Evolutionary conservation across 192 early-diverging fungal species (phyloP).

Genomic region (Coemansia sp.): DNA sequence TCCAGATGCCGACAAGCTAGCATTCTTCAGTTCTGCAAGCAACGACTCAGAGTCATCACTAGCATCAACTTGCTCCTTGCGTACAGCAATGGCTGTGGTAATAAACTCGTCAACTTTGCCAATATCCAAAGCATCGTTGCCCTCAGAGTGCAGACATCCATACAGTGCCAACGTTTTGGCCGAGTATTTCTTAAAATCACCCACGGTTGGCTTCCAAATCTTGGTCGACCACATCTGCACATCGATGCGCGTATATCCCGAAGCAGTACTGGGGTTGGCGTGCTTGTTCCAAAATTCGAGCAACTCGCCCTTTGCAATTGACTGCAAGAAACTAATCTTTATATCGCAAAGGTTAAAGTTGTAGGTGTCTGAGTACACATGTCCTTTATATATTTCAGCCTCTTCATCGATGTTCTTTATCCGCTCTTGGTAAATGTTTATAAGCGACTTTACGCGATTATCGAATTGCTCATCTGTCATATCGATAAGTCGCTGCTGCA

Average conservation of each 20-base stretch:
- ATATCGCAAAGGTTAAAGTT: slow-evolving; percentile 65
- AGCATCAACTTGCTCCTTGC: background rate
- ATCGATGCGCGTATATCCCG: slow-evolving; percentile 39
- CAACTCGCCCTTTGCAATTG: slow-evolving; percentile 27
- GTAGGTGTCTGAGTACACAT: slow-evolving; percentile 64
- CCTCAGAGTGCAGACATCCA: slow-evolving; percentile 19
- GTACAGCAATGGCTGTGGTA: background rate
- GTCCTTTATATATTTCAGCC: slow-evolving; percentile 59
- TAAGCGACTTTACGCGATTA: slow-evolving; percentile 62
- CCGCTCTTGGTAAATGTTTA: slow-evolving; percentile 62
- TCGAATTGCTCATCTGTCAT: slow-evolving; percentile 55
- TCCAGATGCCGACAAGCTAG: slow-evolving; percentile 3
- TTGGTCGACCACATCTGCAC: slow-evolving; percentile 21
- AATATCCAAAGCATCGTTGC: background rate
- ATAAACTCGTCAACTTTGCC: slow-evolving; percentile 12
- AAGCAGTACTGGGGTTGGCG: slow-evolving; percentile 25
- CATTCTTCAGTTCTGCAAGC: background rate
- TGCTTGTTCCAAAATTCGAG: slow-evolving; percentile 35
- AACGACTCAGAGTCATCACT: background rate
- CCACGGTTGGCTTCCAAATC: background rate
- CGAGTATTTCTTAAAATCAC: slow-evolving; percentile 12
- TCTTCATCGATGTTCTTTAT: slow-evolving; percentile 72
- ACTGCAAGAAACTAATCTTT: slow-evolving; percentile 8
- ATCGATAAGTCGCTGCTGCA: slow-evolving; percentile 29
- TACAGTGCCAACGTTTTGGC: slow-evolving; percentile 17